Evolutionary conservation across 495 filamentous ascomycete genomes (phyloP), one percentile per base, ranked within the genome.

Genomic region (Xylaria bambusicola): DNA sequence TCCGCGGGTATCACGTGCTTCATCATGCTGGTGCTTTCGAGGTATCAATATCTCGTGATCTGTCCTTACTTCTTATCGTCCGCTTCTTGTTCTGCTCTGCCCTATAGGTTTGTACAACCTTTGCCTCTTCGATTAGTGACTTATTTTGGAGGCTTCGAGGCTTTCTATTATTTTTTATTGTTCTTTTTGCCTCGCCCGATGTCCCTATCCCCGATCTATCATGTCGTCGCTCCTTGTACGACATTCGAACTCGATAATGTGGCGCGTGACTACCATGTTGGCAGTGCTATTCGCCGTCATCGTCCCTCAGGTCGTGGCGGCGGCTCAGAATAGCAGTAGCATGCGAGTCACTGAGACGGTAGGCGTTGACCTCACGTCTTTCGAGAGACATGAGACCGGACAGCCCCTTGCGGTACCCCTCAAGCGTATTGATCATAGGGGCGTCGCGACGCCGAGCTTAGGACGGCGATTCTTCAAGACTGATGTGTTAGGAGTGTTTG

Each of bases 401-500:
- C 53, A 62, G 36, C 60, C 67, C 44, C 58, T 70, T 2, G 44
- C 65, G 4, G 42, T 70, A 1, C 65, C 67, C 15, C 48, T 70
- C 18, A 61, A 33, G n/a, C 60, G 62, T 1, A 29, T 70, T 15
- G 60, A 61, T 26, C 62, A 63, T 15, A 38, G 20, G n/a, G 67
- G 67, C 36, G 44, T 67, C 23, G 55, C 49, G 46, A 67, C 67
- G 42, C 62, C 67, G 21, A 70, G 67, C 45, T 31, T 70, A 29
- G 60, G 60, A 1, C 65, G 38, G 24, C 52, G 67, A 13, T 64
- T 63, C 46, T 65, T 70, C 24, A 61, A 58, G 13, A 52, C 67
- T 4, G 67, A 70, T 8, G 60, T 70, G 1, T 23, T 70, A 23
- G 67, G 62, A 0, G 60, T 65, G 7, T 70, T 63, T n/a, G 67